phyloP scores from a whole-genome alignment of 106 monocot genomes.

The Apostasia ramifera region DNA sequence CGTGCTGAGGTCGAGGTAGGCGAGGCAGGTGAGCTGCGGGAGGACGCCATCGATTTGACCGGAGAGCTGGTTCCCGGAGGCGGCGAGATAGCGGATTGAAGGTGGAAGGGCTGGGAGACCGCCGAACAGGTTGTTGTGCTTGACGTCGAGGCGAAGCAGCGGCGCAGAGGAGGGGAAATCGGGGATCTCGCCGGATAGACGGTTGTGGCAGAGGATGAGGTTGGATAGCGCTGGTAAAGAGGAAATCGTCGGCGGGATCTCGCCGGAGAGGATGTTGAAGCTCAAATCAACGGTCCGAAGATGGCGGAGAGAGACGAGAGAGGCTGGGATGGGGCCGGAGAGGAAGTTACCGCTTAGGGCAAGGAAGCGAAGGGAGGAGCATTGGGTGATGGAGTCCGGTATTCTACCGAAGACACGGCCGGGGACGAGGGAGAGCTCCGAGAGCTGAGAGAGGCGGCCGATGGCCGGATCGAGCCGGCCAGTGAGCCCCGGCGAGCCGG shows the following conservation, averaged over 20 bases:
- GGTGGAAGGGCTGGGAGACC: slow-evolving; percentile 39
- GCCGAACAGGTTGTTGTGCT: slow-evolving; percentile 55
- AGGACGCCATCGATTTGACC: slow-evolving; percentile 42
- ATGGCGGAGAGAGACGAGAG: slow-evolving; percentile 22
- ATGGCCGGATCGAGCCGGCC: slow-evolving; percentile 46
- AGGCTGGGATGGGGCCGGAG: slow-evolving; percentile 42
- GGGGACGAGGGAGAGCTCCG: slow-evolving; percentile 62
- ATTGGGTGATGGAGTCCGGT: slow-evolving; percentile 26
- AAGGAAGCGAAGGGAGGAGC: slow-evolving; percentile 48
- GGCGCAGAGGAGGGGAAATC: slow-evolving; percentile 23
- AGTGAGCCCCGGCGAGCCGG: slow-evolving; percentile 51
- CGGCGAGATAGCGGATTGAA: slow-evolving; percentile 51
- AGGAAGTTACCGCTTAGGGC: slow-evolving; percentile 57
- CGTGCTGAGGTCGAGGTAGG: slow-evolving; percentile 51
- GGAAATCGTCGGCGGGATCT: slow-evolving; percentile 27
- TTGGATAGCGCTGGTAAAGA: slow-evolving; percentile 33
- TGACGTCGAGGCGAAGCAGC: slow-evolving; percentile 53
- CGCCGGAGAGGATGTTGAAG: slow-evolving; percentile 58
- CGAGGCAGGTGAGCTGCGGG: slow-evolving; percentile 34
- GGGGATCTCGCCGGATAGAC: slow-evolving; percentile 40
- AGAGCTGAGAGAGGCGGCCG: slow-evolving; percentile 34
- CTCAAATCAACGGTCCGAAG: slow-evolving; percentile 60
- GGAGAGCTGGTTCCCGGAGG: slow-evolving; percentile 37
- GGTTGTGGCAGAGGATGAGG: slow-evolving; percentile 62
- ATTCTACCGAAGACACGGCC: slow-evolving; percentile 49